Percentiles rank a stretch among this genome's conserved stretches.
Conservation (phyloP, 2,329 filamentous ascomycete species). For the Aspergillus puulaauensis region DNA sequence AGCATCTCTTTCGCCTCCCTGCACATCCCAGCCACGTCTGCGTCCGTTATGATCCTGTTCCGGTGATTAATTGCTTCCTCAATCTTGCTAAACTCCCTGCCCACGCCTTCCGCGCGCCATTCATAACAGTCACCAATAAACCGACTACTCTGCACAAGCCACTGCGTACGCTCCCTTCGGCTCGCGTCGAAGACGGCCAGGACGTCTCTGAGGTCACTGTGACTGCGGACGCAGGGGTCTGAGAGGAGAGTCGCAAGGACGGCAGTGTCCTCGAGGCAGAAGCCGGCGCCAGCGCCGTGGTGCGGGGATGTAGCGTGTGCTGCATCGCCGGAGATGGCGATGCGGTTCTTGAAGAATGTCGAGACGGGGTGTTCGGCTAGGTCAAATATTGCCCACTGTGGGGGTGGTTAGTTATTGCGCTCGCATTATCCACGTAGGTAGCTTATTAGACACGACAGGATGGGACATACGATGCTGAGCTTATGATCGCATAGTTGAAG, state of each 20-base stretch:
- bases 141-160: conserved; percentile 36
- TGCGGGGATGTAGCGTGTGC: conserved; percentile 45
- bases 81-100: conserved; percentile 17
- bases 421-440: too few relatives aligned
- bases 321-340: conserved; percentile 41
- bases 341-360: conserved; percentile 32
- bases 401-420: neutral
- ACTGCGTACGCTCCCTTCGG: conserved; percentile 30
- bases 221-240: conserved; percentile 20
- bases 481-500: conserved; percentile 29
- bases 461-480: conserved; percentile 23
- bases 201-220: conserved; percentile 26
- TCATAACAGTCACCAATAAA: conserved; percentile 34
- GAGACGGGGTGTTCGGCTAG: conserved; percentile 38
- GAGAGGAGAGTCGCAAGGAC: conserved; percentile 28
- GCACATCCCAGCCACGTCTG: conserved; percentile 27
- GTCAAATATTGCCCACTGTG: conserved; percentile 46
- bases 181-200: conserved; percentile 28
- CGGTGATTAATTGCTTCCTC: conserved; percentile 20
- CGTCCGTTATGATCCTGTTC: conserved; percentile 19
- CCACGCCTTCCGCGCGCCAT: conserved; percentile 26
- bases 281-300: conserved; percentile 39
- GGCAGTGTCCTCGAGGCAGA: conserved; percentile 34
- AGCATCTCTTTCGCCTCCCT: conserved; percentile 24
- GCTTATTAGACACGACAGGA: neutral